Evolutionary conservation across 2,329 filamentous ascomycete genomes (phyloP), one percentile per base, ranked within the genome.

Genomic region (Dryadomyces sulphureus): DNA sequence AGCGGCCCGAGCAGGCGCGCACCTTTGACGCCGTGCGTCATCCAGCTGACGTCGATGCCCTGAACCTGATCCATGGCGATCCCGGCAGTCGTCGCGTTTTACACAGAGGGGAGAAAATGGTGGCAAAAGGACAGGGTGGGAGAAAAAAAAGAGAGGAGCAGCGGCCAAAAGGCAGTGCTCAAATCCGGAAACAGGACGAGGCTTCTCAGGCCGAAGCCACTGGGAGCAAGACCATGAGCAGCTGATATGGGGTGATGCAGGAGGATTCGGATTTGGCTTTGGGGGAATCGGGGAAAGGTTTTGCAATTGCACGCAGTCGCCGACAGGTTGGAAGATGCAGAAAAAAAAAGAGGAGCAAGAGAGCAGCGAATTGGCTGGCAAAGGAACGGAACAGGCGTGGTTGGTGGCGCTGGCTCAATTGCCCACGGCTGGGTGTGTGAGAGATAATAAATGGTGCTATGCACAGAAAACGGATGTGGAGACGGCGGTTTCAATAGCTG

Each of bases 1-100:
- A n/a, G n/a, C n/a, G 22, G 17, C 36, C 5, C 36, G n/a, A n/a
- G n/a, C 25, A 96, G 87, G 89, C 89, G 95, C n/a, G 34, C 71
- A 85, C 87, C 86, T 81, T 84, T 88, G 52, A 80, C 77, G 59
- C 84, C 83, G 64, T 92, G 84, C 55, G 73, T 73, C 69, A 93
- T 83, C 87, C 87, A 94, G 64, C 83, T 88, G 59, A 93, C 86
- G 65, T 94, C 87, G 58, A 93, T 76, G 54, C 81, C 81, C 61
- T 87, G 79, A 53, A 85, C 76, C 55, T 83, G 80, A 65, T 90
- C 85, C 85, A 90, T 90, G 16, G 42, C 21, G 16, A 40, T 22
- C 27, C 9, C 4, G 27, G 27, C 11, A 14, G 27, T 4, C 16
- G 27, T 8, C 3, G 27, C 27, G 11, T 32, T 32, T 9, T 12